Evolutionary conservation across 495 filamentous ascomycete genomes (phyloP).

Genomic region (Aspergillus ellipticus): DNA sequence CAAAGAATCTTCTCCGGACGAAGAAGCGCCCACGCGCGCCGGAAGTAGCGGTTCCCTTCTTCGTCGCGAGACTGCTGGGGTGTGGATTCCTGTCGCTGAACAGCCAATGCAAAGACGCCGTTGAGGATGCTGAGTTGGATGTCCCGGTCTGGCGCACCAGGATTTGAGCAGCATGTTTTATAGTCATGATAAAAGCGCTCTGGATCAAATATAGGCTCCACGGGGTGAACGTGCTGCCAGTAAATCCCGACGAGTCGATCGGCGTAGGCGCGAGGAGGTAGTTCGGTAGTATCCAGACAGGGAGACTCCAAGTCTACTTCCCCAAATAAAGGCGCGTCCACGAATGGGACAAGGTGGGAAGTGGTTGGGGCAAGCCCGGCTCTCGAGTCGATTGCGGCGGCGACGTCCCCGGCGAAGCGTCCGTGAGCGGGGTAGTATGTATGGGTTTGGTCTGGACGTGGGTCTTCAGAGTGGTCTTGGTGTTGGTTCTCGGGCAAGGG

Average conservation of each 20-base stretch:
- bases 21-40: slow-evolving; percentile 20
- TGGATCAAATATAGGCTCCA: slow-evolving; percentile 18
- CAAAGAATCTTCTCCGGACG: slow-evolving; percentile 21
- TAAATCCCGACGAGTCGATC: slow-evolving; percentile 20
- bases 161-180: not conserved
- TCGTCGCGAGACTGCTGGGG: slow-evolving; percentile 10
- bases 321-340: slow-evolving; percentile 26
- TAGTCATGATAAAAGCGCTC: slow-evolving; percentile 14
- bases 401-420: slow-evolving; percentile 17
- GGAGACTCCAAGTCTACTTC: slow-evolving; percentile 10
- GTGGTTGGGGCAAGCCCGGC: slow-evolving; percentile 7
- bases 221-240: slow-evolving; percentile 17
- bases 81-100: slow-evolving; percentile 19
- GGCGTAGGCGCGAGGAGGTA: slow-evolving; percentile 17
- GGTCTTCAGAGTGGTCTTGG: no score
- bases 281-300: slow-evolving; percentile 2
- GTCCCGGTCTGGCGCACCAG: not conserved
- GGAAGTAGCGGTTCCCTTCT: slow-evolving; percentile 20
- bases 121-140: slow-evolving; percentile 19
- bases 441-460: slow-evolving; percentile 4
- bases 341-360: slow-evolving; percentile 16
- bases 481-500: not conserved
- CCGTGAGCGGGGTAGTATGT: slow-evolving; percentile 18
- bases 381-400: slow-evolving; percentile 19
- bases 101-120: slow-evolving; percentile 20